phyloP scores from a whole-genome alignment of 2,329 filamentous ascomycete genomes.

The Fusarium sp. region DNA sequence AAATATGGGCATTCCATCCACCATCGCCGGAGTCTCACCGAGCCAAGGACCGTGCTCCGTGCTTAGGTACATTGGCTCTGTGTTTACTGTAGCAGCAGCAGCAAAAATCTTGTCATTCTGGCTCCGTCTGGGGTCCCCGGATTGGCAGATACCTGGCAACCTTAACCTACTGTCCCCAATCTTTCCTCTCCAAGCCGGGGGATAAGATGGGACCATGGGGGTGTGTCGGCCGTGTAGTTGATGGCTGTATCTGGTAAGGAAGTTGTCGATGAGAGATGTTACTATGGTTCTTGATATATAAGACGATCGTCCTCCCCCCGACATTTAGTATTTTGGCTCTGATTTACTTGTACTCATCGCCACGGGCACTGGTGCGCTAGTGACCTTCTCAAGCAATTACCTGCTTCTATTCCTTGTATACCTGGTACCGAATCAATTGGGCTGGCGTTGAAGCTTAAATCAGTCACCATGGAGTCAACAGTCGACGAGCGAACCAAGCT shows the following conservation, averaged over 20 bases:
- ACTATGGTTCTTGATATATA: conserved; percentile 12
- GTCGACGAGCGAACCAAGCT: conserved; percentile 39
- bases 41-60: conserved; percentile 1
- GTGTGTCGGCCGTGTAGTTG: neutral
- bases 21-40: conserved; percentile 32
- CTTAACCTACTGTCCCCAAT: neutral
- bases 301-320: neutral
- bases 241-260: neutral
- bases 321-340: neutral
- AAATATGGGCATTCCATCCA: conserved; percentile 24
- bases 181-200: conserved; percentile 10
- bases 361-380: neutral
- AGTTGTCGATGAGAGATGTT: conserved; percentile 3
- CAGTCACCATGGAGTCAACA: conserved; percentile 31
- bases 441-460: neutral
- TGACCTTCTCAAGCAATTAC: neutral
- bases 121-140: conserved; percentile 46
- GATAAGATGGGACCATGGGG: conserved; percentile 1
- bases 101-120: neutral
- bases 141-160: conserved; percentile 26
- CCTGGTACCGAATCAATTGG: neutral
- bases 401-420: neutral
- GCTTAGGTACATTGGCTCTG: neutral
- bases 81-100: too few species aligned
- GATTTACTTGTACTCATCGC: neutral